A percentile compares a stretch with the other conserved stretches of the same genome.
Evolutionary conservation across 148 eudicot species (phyloP).

Genomic region (Camellia japonica): DNA sequence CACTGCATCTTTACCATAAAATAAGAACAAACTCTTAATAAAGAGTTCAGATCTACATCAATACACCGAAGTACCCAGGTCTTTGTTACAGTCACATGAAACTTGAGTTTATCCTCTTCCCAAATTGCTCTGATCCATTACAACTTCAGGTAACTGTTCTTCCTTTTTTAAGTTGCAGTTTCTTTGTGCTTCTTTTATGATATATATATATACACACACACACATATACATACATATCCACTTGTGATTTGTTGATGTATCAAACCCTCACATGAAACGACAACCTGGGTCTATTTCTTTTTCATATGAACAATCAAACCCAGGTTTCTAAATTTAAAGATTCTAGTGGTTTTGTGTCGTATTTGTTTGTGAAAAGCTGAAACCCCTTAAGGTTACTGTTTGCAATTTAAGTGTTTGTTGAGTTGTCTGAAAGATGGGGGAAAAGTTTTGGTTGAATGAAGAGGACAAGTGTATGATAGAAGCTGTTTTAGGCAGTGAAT

Average conservation of each 20-base stretch:
- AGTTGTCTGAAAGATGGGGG: slow-evolving; percentile 48
- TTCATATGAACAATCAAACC: slow-evolving; percentile 7
- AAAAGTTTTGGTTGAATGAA: slow-evolving; percentile 48
- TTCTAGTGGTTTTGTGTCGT: neutral
- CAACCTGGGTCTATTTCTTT: neutral
- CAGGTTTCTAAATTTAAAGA: slow-evolving; percentile 12
- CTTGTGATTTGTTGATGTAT: neutral
- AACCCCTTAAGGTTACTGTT: neutral
- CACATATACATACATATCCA: neutral
- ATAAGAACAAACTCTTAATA: neutral
- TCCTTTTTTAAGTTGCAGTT: neutral
- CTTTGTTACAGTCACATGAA: slow-evolving; percentile 19
- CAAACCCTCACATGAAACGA: neutral
- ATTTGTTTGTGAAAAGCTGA: neutral
- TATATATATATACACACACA: neutral
- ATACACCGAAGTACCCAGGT: neutral
- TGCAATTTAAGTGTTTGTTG: slow-evolving; percentile 1
- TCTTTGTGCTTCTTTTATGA: neutral
- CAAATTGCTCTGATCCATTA: neutral
- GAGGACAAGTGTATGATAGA: slow-evolving; percentile 66
- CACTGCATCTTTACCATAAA: neutral
- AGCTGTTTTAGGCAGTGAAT: slow-evolving; percentile 71
- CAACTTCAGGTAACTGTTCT: slow-evolving; percentile 7
- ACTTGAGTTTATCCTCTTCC: neutral
- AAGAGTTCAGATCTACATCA: neutral